Evolutionary conservation across 495 filamentous ascomycete species (phyloP).

Genomic region (Hypoxylon fragiforme): DNA sequence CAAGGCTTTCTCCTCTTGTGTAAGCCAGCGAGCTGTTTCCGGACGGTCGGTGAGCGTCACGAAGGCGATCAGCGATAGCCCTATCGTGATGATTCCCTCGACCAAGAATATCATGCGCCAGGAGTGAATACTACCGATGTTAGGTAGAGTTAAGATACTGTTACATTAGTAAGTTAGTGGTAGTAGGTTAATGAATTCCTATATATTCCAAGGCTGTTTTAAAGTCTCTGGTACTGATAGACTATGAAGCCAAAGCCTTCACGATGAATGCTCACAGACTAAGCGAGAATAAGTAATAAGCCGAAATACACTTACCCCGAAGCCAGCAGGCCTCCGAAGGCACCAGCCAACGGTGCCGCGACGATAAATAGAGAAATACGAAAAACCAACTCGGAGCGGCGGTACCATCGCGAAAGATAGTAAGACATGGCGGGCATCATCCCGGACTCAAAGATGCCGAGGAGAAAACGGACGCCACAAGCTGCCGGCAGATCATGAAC

Average conservation of each 20-base stretch:
- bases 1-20: constrained; percentile 56
- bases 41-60: constrained; percentile 63
- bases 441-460: constrained; percentile 70
- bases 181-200: not conserved
- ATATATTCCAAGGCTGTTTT: too few species aligned
- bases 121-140: constrained; percentile 50
- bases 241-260: too few species aligned
- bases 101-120: constrained; percentile 73
- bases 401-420: constrained; percentile 73
- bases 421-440: constrained; percentile 75
- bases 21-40: constrained; percentile 62
- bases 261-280: too few species aligned
- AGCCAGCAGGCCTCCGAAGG: constrained; percentile 71
- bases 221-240: too few species aligned
- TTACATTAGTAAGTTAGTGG: constrained; percentile 5
- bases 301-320: constrained; percentile 45
- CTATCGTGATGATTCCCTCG: constrained; percentile 65
- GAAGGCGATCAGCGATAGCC: constrained; percentile 55
- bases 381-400: constrained; percentile 67
- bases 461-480: constrained; percentile 54
- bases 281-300: not conserved
- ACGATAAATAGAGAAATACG: constrained; percentile 75
- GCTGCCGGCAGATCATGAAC: constrained; percentile 42
- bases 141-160: constrained; percentile 54
- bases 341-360: constrained; percentile 69